phyloP scores from a whole-genome alignment of 805 yeast genomes.

The Priceomyces castillae region DNA sequence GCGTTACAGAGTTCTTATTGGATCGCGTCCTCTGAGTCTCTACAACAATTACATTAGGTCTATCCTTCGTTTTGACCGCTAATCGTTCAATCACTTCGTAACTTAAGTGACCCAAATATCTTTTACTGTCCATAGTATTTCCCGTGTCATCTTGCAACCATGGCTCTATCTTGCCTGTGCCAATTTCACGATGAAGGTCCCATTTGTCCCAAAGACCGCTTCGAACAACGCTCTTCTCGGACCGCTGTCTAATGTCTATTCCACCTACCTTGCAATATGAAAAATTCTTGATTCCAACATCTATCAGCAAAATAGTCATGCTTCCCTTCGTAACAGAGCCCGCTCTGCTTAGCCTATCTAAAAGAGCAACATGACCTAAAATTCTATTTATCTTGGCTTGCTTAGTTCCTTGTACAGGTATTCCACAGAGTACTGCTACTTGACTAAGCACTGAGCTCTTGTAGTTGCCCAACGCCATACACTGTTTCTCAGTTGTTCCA shows the following conservation, averaged over 20 bases:
- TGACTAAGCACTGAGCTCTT: constrained; percentile 13
- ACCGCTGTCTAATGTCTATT: not conserved
- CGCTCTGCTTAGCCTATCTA: not conserved
- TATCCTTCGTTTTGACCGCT: constrained; percentile 7
- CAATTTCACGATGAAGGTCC: constrained; percentile 9
- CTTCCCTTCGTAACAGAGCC: constrained; percentile 2
- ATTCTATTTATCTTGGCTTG: constrained; percentile 11
- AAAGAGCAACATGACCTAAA: constrained; percentile 8
- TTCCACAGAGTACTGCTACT: constrained; percentile 19
- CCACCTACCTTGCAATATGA: constrained; percentile 28
- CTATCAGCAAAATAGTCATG: constrained; percentile 28
- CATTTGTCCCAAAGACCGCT: constrained; percentile 13
- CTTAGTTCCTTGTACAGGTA: constrained; percentile 17
- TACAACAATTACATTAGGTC: constrained; percentile 29
- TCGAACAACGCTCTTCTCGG: not conserved
- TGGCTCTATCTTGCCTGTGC: not conserved
- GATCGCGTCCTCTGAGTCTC: constrained; percentile 42
- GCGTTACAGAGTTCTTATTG: constrained; percentile 28
- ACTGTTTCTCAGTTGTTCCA: not conserved
- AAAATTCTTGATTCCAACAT: constrained; percentile 42
- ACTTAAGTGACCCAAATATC: constrained; percentile 21
- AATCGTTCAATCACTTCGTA: constrained; percentile 19
- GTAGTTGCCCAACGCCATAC: constrained; percentile 4
- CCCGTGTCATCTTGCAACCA: not conserved
- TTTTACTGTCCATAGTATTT: constrained; percentile 22